Conservation (phyloP, 2,329 filamentous ascomycete species). For the Cladobotryum mycophilum region DNA sequence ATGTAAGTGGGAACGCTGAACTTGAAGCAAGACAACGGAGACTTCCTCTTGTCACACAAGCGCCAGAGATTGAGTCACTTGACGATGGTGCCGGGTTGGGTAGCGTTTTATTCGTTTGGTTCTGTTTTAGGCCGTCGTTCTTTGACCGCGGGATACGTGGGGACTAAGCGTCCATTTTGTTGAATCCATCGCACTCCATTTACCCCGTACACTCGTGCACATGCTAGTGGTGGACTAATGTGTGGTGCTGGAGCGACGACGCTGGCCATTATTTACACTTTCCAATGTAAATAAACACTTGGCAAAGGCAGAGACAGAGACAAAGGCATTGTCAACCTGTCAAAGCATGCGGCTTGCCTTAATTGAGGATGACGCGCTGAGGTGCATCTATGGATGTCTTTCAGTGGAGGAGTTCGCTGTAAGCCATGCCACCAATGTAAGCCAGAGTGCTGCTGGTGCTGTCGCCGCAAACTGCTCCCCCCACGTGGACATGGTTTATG, state of each 20-base stretch:
- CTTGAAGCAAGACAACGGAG: neutral
- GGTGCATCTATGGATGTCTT: too few relatives aligned
- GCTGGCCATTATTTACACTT: neutral
- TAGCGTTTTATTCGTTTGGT: neutral
- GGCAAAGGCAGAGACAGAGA: too few relatives aligned
- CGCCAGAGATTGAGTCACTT: too few relatives aligned
- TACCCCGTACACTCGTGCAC: too few relatives aligned
- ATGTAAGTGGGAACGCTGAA: too few relatives aligned
- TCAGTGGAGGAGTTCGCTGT: too few relatives aligned
- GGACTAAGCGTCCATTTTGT: neutral
- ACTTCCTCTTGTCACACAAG: neutral
- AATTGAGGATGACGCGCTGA: too few relatives aligned
- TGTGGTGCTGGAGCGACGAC: neutral
- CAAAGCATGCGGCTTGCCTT: too few relatives aligned
- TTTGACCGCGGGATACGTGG: neutral
- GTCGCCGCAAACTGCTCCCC: neutral
- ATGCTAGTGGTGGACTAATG: too few relatives aligned
- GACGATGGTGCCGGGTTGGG: neutral
- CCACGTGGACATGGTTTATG: constrained; percentile 12
- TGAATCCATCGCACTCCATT: too few relatives aligned
- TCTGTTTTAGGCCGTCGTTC: neutral
- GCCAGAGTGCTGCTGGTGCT: neutral
- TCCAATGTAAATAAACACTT: too few relatives aligned
- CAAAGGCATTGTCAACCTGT: too few relatives aligned
- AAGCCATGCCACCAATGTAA: neutral